Evolutionary conservation across 2,329 filamentous ascomycete genomes (phyloP).

Genomic region (Colletotrichum eleusines): DNA sequence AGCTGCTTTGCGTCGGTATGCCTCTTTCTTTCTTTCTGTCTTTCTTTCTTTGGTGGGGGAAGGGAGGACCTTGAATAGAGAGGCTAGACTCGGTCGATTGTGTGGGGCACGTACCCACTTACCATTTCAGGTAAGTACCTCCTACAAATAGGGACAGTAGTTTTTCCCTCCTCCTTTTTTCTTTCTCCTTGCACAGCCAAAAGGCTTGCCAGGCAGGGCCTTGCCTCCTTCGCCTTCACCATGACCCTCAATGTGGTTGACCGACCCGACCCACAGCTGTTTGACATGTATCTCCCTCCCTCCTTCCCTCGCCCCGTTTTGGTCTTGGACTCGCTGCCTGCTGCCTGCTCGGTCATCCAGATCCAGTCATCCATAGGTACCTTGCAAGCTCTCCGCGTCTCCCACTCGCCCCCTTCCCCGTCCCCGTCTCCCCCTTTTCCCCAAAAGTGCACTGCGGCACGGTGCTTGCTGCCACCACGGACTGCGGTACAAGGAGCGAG

Average conservation of each 20-base stretch:
- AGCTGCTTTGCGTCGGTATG: neutral
- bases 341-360: conserved; percentile 8
- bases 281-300: too few relatives aligned
- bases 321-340: too few relatives aligned
- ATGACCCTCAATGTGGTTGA: too few relatives aligned
- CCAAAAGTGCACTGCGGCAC: conserved; percentile 1
- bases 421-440: neutral
- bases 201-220: too few relatives aligned
- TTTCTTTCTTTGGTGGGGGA: neutral
- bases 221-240: too few relatives aligned
- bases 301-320: neutral
- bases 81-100: conserved; percentile 20
- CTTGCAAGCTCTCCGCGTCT: conserved; percentile 11
- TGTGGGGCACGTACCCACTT: conserved; percentile 1
- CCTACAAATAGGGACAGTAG: too few relatives aligned
- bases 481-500: neutral
- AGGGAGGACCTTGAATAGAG: neutral
- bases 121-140: too few relatives aligned
- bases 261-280: too few relatives aligned
- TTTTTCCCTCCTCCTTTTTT: too few relatives aligned
- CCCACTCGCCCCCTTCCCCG: neutral
- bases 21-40: too few relatives aligned
- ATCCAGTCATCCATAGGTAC: conserved; percentile 3
- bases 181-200: too few relatives aligned
- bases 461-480: neutral